Base-by-base conservation (phyloP, 306 rosid genomes). In the Vicia faba region DNA sequence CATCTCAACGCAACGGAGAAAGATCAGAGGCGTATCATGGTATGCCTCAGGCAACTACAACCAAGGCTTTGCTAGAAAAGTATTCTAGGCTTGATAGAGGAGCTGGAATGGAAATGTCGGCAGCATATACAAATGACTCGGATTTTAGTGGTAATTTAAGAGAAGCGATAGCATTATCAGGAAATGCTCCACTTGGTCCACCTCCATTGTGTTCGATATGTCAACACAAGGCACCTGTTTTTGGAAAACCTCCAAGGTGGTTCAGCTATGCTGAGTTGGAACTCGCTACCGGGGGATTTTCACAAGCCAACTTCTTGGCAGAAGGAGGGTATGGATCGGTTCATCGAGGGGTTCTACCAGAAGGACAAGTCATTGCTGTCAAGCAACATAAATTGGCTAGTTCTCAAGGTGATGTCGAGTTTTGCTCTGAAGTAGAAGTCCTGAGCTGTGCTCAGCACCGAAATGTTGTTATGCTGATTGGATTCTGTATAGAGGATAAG, bases 321-420 rank as follows among this genome's bases (percentile, higher is more conserved):
- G 99, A 95, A 80, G 99, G 99, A 63, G 99, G 99, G 44, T 95
- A 72, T 68, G 99, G 99, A 43, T 95, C 97, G 9, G 99, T 95
- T 68, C 97, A 95, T 72, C 75, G 99, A 88, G 99, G 99, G 78
- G 77, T 95, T 64, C 82, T 95, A 59, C 97, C 97, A 8, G 97
- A 95, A 61, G 99, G 99, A 46, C 97, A 95, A 77, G 89, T 85
- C 73, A 87, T 95, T 64, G 99, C 99, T 62, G 99, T 95, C 70
- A 95, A 95, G 84, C 99, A 95, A 72, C 99, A 95, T 68, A 95
- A 88, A 82, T 80, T 95, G 73, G 99, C 99, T 68, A 95, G 99
- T 78, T 90, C 99, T 69, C 99, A 95, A 71, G 99, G 99, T 35
- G 99, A 95, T 80, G 76, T 70, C 39, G 99, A 95, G 55, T 95